Percentiles rank a stretch among this genome's conserved stretches.
Evolutionary conservation across 2,329 filamentous ascomycete genomes (phyloP).

Genomic region (Sphaceloma murrayae): DNA sequence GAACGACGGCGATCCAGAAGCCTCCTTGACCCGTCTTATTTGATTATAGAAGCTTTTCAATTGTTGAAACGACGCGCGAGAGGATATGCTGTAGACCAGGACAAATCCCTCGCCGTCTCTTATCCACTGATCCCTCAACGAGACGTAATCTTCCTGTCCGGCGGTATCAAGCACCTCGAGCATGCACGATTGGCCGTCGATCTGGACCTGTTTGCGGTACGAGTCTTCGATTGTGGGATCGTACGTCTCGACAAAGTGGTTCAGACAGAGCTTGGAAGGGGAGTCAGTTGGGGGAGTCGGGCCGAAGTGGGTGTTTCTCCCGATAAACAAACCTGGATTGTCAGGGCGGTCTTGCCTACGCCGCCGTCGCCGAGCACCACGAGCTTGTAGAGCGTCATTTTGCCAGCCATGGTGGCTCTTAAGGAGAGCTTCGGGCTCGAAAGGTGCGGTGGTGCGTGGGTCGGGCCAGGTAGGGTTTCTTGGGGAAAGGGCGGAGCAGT

Average conservation of each 20-base stretch:
- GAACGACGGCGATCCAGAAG: slow-evolving; percentile 63
- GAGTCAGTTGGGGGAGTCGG: slow-evolving; percentile 18
- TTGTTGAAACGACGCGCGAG: slow-evolving; percentile 84
- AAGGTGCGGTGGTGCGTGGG: neutral
- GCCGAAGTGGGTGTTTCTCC: neutral
- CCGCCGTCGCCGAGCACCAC: slow-evolving; percentile 97
- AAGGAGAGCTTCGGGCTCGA: slow-evolving; percentile 14
- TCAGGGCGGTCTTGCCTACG: slow-evolving; percentile 98
- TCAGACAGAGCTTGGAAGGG: slow-evolving; percentile 70
- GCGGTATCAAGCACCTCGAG: slow-evolving; percentile 94
- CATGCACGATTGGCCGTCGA: slow-evolving; percentile 93
- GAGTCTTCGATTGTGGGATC: slow-evolving; percentile 61
- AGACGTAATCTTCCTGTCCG: slow-evolving; percentile 97
- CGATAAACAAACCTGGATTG: slow-evolving; percentile 59
- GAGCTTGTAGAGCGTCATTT: slow-evolving; percentile 60
- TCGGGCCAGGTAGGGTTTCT: neutral
- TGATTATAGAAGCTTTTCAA: slow-evolving; percentile 95
- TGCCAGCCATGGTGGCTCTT: slow-evolving; percentile 22
- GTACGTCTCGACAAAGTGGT: slow-evolving; percentile 94
- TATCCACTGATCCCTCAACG: slow-evolving; percentile 95
- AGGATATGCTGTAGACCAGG: slow-evolving; percentile 96
- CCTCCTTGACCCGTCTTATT: slow-evolving; percentile 91
- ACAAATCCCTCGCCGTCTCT: slow-evolving; percentile 96
- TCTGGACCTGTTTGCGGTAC: slow-evolving; percentile 64
- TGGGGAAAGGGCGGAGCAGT: neutral